Evolutionary conservation across 2,329 filamentous ascomycete genomes (phyloP).

Genomic region (Xylaria sp.): DNA sequence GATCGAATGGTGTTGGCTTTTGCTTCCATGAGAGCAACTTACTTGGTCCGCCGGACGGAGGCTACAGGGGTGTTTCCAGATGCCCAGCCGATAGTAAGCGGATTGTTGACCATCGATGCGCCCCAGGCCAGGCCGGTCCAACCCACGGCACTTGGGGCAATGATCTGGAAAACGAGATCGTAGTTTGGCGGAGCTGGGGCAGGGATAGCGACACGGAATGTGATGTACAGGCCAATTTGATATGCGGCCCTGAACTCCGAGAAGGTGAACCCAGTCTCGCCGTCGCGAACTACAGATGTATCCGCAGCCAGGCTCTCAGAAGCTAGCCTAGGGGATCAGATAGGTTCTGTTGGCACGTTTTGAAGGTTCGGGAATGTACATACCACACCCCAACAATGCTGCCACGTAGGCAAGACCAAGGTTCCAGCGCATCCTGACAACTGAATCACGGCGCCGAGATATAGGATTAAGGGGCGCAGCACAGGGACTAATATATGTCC

Average conservation of each 20-base stretch:
- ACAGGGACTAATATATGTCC: not conserved
- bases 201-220: conserved; percentile 46
- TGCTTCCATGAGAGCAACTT: conserved; percentile 32
- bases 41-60: conserved; percentile 53
- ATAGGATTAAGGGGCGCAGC: not conserved
- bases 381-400: conserved; percentile 36
- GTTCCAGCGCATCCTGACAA: conserved; percentile 37
- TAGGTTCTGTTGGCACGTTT: not conserved
- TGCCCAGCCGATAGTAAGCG: conserved; percentile 52
- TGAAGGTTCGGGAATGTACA: conserved; percentile 3
- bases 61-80: conserved; percentile 49
- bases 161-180: conserved; percentile 51
- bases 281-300: conserved; percentile 36
- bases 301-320: conserved; percentile 30
- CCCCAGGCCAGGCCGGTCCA: conserved; percentile 57
- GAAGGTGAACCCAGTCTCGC: conserved; percentile 42
- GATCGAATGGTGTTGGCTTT: not conserved
- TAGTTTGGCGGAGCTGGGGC: conserved; percentile 39
- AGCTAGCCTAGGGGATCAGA: conserved; percentile 5
- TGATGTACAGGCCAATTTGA: conserved; percentile 38
- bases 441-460: not conserved
- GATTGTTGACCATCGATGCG: conserved; percentile 55
- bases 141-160: conserved; percentile 49
- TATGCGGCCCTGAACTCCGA: conserved; percentile 36
- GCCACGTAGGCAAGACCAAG: conserved; percentile 30